These are phyloP conservation scores for Aureobasidium leucospermi DNA, from an alignment of 2,329 filamentous ascomycete species.

Conservation along the genomic window DNA sequence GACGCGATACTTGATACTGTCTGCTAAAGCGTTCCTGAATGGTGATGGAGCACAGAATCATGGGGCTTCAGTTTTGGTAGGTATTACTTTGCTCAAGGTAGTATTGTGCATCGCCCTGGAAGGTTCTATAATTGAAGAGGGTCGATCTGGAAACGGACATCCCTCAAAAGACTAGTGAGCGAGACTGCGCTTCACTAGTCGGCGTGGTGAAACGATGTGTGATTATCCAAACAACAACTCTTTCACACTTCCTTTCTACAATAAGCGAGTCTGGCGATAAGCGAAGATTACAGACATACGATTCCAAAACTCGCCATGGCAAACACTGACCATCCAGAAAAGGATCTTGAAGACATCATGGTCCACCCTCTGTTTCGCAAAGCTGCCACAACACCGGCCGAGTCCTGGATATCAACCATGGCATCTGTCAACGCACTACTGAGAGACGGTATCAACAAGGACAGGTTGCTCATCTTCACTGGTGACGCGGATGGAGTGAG, in stretches of 20 bases:
- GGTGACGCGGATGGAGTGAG: slow-evolving; percentile 1
- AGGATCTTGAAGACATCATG: neutral
- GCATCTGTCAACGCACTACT: neutral
- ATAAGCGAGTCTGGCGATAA: neutral
- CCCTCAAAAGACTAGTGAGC: neutral
- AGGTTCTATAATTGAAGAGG: too few species aligned
- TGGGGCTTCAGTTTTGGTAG: too few species aligned
- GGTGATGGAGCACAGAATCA: too few species aligned
- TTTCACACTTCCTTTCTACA: neutral
- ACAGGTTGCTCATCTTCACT: neutral
- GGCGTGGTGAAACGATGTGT: neutral
- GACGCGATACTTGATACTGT: too few species aligned
- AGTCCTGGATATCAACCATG: slow-evolving; percentile 4
- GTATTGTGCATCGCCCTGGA: too few species aligned
- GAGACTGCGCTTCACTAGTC: neutral
- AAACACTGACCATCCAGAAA: neutral
- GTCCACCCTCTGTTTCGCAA: neutral
- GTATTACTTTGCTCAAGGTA: too few species aligned
- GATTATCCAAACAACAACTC: neutral
- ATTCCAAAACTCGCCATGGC: neutral
- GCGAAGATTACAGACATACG: neutral
- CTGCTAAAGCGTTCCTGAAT: too few species aligned
- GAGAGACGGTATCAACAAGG: neutral
- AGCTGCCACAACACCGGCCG: neutral
- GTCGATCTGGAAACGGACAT: neutral